phyloP scores from a whole-genome alignment of 2,329 filamentous ascomycete species.

The Xylariomycetidae sp. region DNA sequence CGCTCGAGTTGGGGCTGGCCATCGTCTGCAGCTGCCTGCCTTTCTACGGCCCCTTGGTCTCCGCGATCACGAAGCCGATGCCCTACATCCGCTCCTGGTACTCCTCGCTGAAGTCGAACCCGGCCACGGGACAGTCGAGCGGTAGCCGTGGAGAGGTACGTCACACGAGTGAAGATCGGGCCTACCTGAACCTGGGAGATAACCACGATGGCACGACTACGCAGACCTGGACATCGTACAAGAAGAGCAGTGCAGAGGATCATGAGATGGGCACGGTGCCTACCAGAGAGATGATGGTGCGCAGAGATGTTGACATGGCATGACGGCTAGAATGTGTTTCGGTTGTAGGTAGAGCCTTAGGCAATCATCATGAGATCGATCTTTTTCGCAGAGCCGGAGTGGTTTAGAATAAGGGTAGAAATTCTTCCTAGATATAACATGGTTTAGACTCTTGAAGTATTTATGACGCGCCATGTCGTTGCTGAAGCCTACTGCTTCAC shows the following conservation, averaged over 20 bases:
- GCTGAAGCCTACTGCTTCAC: no score
- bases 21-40: background rate
- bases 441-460: no score
- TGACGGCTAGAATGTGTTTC: background rate
- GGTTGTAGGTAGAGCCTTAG: background rate
- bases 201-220: background rate
- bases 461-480: no score
- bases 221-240: background rate
- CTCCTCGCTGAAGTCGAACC: background rate
- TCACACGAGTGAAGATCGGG: background rate
- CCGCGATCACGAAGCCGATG: background rate
- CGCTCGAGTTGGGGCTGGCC: background rate
- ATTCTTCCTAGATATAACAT: no score
- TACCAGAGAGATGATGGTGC: background rate
- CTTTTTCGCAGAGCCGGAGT: no score
- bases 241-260: background rate
- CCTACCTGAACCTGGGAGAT: background rate
- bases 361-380: no score
- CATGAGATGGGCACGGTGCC: background rate
- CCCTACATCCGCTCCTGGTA: background rate
- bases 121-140: background rate
- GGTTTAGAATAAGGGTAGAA: no score
- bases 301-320: background rate
- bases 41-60: background rate
- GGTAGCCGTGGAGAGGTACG: no score